These are phyloP conservation scores for Aphanomyces euteiches DNA, from an alignment of 352 stramenopile genomes.

Conservation along the genomic window DNA sequence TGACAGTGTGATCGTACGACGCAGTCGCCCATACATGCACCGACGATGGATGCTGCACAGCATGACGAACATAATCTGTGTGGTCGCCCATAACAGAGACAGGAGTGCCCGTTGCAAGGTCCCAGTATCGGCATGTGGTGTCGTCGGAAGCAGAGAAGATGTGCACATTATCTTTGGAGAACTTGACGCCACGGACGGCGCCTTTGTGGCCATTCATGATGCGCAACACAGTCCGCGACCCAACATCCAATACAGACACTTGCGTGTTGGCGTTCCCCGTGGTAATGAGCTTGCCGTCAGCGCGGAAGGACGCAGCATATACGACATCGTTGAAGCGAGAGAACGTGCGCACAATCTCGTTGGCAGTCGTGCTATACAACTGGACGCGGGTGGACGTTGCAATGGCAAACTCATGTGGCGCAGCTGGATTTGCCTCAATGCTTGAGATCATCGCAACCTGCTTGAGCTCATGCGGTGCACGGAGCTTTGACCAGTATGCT, in stretches of 20 bases:
- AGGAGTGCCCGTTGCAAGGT: constrained; percentile 78
- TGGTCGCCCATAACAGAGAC: constrained; percentile 75
- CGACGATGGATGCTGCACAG: constrained; percentile 61
- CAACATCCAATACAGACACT: constrained; percentile 85
- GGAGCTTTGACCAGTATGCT: constrained; percentile 87
- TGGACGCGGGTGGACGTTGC: constrained; percentile 85
- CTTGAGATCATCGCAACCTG: constrained; percentile 80
- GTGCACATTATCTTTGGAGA: constrained; percentile 78
- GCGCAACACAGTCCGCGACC: constrained; percentile 76
- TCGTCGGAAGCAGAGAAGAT: constrained; percentile 89
- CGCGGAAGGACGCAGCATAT: constrained; percentile 82
- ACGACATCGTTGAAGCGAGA: constrained; percentile 84
- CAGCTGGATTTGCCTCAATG: constrained; percentile 75
- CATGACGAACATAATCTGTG: constrained; percentile 86
- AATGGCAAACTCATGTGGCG: constrained; percentile 80
- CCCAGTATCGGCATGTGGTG: constrained; percentile 85
- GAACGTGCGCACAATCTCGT: constrained; percentile 85
- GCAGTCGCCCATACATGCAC: constrained; percentile 81
- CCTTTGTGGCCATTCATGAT: constrained; percentile 82
- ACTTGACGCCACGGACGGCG: constrained; percentile 72
- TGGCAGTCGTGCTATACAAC: constrained; percentile 76
- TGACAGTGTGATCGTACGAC: constrained; percentile 91
- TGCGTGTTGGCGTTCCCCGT: constrained; percentile 67
- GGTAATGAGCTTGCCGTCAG: constrained; percentile 84
- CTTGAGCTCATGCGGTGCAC: constrained; percentile 73